Percentiles rank a stretch among this genome's conserved stretches.
Conservation (phyloP, 2,329 filamentous ascomycete genomes). For the Simplicillium aogashimaense region DNA sequence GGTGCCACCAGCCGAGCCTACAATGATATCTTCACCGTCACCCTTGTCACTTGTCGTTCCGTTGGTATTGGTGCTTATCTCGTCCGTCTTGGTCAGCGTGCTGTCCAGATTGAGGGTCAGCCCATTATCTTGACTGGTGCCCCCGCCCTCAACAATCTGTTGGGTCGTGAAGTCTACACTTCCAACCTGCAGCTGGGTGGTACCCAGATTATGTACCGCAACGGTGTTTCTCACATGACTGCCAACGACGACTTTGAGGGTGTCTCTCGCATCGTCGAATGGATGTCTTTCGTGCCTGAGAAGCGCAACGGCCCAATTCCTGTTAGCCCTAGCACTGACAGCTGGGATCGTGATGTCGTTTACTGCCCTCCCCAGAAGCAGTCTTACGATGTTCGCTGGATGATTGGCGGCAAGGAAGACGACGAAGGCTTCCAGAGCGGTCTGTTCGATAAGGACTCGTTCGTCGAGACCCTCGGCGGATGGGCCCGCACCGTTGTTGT, state of each 20-base stretch:
- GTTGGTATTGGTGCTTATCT: slow-evolving; percentile 99
- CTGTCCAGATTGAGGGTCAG: slow-evolving; percentile 97
- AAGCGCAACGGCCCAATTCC: slow-evolving; percentile 88
- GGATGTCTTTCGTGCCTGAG: slow-evolving; percentile 95
- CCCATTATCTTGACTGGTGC: slow-evolving; percentile 98
- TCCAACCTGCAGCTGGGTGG: slow-evolving; percentile 98
- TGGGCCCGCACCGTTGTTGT: slow-evolving; percentile 97
- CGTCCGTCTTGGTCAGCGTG: slow-evolving; percentile 94
- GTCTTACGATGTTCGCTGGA: slow-evolving; percentile 84
- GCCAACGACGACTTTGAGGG: slow-evolving; percentile 96
- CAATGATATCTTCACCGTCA: slow-evolving; percentile 98
- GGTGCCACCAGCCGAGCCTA: slow-evolving; percentile 95
- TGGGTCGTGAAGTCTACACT: slow-evolving; percentile 96
- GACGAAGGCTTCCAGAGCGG: slow-evolving; percentile 65
- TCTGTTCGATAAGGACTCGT: slow-evolving; percentile 94
- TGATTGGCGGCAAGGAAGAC: slow-evolving; percentile 80
- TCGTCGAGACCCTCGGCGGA: slow-evolving; percentile 90
- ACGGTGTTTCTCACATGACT: slow-evolving; percentile 98
- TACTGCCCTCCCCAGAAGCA: slow-evolving; percentile 78
- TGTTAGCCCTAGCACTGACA: slow-evolving; percentile 76
- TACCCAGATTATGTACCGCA: slow-evolving; percentile 99
- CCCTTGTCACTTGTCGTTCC: slow-evolving; percentile 92
- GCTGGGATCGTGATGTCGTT: slow-evolving; percentile 85
- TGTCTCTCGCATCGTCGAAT: slow-evolving; percentile 95
- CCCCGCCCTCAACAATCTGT: slow-evolving; percentile 92